phyloP scores from a whole-genome alignment of 371 early-diverging fungal genomes.

The Mucor irregularis region DNA sequence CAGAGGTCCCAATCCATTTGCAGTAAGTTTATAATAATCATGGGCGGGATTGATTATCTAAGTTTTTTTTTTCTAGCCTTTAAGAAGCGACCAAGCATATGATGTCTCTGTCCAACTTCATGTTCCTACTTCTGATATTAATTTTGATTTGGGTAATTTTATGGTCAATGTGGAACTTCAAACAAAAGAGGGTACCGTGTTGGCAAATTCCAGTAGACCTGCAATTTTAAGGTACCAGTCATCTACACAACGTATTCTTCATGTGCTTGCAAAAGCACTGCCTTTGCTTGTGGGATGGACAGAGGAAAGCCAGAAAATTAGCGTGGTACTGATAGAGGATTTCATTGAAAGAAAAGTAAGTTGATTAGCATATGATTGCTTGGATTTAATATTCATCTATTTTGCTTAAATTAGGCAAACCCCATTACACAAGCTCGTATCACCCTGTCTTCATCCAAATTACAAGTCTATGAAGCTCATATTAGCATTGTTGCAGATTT shows the following conservation, averaged over 20 bases:
- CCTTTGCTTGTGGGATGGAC: slow-evolving; percentile 69
- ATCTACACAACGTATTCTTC: slow-evolving; percentile 58
- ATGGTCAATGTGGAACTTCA: slow-evolving; percentile 78
- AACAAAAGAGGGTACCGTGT: slow-evolving; percentile 47
- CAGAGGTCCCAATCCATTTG: slow-evolving; percentile 24
- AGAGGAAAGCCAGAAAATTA: slow-evolving; percentile 70
- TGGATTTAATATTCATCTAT: neutral
- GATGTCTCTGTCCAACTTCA: slow-evolving; percentile 67
- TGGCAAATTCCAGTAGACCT: slow-evolving; percentile 66
- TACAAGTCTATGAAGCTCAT: slow-evolving; percentile 76
- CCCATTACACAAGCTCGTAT: slow-evolving; percentile 71
- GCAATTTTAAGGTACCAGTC: slow-evolving; percentile 80
- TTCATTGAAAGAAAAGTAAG: slow-evolving; percentile 63
- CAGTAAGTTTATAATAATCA: slow-evolving; percentile 9
- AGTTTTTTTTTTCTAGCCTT: slow-evolving; percentile 2
- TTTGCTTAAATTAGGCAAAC: slow-evolving; percentile 26
- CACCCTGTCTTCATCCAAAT: slow-evolving; percentile 56
- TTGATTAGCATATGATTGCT: neutral
- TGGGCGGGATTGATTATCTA: neutral
- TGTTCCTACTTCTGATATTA: slow-evolving; percentile 81
- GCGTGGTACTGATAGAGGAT: slow-evolving; percentile 69
- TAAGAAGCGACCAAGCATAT: slow-evolving; percentile 27
- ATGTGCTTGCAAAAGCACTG: slow-evolving; percentile 63
- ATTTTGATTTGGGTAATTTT: slow-evolving; percentile 79
- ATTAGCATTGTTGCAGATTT: slow-evolving; percentile 82